Evolutionary conservation across 2,329 filamentous ascomycete species (phyloP).

Genomic region (Fusarium sp.): DNA sequence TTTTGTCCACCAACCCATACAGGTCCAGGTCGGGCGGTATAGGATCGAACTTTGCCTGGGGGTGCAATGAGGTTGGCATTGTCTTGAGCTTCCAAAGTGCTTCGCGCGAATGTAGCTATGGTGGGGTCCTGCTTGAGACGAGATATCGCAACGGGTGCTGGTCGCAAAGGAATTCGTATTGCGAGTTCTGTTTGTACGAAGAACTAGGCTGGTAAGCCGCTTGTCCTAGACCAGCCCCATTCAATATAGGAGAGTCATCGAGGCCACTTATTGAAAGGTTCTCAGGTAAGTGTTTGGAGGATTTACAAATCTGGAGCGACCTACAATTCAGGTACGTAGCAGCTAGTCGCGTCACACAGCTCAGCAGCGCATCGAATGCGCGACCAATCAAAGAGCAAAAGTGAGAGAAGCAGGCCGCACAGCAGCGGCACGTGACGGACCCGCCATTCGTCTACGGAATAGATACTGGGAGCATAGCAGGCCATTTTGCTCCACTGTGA

Average conservation of each 20-base stretch:
- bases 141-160: neutral
- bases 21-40: slow-evolving; percentile 89
- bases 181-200: neutral
- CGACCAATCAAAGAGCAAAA: slow-evolving; percentile 29
- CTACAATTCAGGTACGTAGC: neutral
- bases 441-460: neutral
- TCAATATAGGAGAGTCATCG: neutral
- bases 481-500: slow-evolving; percentile 5
- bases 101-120: slow-evolving; percentile 12
- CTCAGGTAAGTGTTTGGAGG: neutral
- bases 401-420: neutral
- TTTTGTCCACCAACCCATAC: slow-evolving; percentile 77
- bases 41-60: slow-evolving; percentile 90
- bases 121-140: slow-evolving; percentile 11
- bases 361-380: slow-evolving; percentile 25
- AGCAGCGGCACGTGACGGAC: slow-evolving; percentile 27
- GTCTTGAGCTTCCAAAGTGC: slow-evolving; percentile 42
- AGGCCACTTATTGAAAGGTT: neutral
- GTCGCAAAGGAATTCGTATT: neutral
- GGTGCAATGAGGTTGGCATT: slow-evolving; percentile 81
- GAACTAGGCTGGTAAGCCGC: slow-evolving; percentile 16
- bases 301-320: slow-evolving; percentile 5
- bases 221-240: slow-evolving; percentile 7
- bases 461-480: neutral
- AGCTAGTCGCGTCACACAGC: slow-evolving; percentile 26